Percentiles rank a stretch among this genome's conserved stretches.
Evolutionary conservation across 1,139 yeast genomes (phyloP).

Genomic region (Hansenula lynferdii): DNA sequence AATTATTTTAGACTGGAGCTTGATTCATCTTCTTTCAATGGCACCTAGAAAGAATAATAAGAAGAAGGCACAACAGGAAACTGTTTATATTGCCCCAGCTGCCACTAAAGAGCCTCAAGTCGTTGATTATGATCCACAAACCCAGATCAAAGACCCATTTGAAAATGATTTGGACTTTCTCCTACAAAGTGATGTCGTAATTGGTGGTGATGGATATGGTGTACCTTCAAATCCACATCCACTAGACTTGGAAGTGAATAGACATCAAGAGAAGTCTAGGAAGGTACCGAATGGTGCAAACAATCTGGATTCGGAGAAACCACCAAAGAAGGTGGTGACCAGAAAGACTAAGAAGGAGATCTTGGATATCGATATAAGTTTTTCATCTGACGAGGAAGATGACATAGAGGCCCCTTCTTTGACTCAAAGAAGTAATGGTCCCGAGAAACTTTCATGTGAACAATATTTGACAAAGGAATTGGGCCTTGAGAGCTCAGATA

Average conservation of each 20-base stretch:
- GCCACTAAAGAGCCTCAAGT: neutral
- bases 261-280: too few relatives aligned
- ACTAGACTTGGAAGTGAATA: too few relatives aligned
- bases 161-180: constrained; percentile 16
- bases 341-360: constrained; percentile 13
- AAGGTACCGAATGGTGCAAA: neutral
- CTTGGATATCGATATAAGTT: constrained; percentile 15
- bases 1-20: too few relatives aligned
- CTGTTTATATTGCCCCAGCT: constrained; percentile 7
- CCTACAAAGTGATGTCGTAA: neutral
- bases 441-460: neutral
- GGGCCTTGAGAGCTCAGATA: neutral
- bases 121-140: constrained; percentile 13
- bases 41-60: constrained; percentile 2
- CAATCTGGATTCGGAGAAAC: neutral
- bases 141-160: constrained; percentile 12
- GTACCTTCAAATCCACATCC: too few relatives aligned
- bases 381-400: constrained; percentile 11
- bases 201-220: too few relatives aligned
- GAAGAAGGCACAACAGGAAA: neutral
- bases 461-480: neutral
- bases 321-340: neutral
- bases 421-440: neutral
- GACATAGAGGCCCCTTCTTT: too few relatives aligned
- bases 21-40: neutral